A percentile compares a stretch with the other conserved stretches of the same genome.
These are phyloP conservation scores for Phylloporus sp. DNA, from an alignment of 768 basidiomycete species.

Conservation along the genomic window DNA sequence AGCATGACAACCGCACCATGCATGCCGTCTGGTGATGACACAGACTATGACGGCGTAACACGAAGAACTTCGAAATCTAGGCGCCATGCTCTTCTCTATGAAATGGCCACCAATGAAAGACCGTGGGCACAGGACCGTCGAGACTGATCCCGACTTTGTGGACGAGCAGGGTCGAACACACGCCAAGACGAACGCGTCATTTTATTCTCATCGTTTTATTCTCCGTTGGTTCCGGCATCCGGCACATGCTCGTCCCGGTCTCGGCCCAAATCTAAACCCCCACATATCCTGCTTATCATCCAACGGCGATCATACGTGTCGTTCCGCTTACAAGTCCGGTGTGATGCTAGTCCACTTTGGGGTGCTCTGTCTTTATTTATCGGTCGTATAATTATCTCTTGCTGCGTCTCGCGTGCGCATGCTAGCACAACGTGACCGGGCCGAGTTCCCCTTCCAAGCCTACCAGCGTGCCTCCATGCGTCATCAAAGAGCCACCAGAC, in stretches of 20 bases:
- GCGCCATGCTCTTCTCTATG: background rate
- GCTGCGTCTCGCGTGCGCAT: background rate
- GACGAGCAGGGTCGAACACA: background rate
- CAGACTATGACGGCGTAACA: background rate
- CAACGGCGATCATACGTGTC: conserved; percentile 8
- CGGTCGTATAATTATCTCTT: background rate
- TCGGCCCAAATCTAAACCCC: background rate
- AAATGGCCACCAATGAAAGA: background rate
- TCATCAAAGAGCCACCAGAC: too few species aligned
- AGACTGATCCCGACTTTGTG: background rate
- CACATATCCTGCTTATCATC: background rate
- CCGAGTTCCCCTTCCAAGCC: too few species aligned
- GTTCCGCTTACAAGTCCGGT: background rate
- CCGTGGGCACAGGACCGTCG: background rate
- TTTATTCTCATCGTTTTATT: background rate
- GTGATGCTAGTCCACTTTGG: background rate
- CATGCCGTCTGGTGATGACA: too few species aligned
- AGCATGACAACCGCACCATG: background rate
- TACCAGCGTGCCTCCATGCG: too few species aligned
- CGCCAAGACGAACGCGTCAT: background rate
- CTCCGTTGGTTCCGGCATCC: background rate
- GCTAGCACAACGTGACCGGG: background rate
- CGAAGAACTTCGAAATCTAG: background rate
- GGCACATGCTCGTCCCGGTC: background rate
- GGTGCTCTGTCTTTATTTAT: background rate